Conservation (phyloP, 1,284 basidiomycete species). For the Puccinia coronata region DNA sequence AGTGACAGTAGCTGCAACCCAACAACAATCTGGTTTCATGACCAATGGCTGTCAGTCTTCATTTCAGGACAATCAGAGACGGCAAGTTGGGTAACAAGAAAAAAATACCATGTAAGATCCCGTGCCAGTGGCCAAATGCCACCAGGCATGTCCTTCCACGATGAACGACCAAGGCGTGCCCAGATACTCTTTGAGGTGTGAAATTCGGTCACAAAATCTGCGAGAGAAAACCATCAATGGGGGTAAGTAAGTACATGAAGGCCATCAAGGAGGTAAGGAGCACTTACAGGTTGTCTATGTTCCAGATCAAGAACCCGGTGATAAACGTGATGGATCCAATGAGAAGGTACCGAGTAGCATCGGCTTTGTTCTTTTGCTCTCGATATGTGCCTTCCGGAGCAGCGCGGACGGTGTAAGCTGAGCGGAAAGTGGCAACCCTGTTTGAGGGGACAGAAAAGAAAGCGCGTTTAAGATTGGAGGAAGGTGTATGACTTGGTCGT, state of each 20-base stretch:
- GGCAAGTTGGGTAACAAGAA: too few relatives aligned
- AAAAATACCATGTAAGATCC: constrained; percentile 58
- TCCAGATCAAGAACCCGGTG: constrained; percentile 63
- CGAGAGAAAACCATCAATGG: constrained; percentile 18
- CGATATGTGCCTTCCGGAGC: constrained; percentile 51
- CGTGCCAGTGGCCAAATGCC: constrained; percentile 63
- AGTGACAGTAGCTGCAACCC: constrained; percentile 42
- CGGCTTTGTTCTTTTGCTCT: constrained; percentile 37
- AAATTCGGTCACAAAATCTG: constrained; percentile 52
- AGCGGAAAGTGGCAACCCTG: constrained; percentile 44
- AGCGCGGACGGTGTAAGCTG: constrained; percentile 43
- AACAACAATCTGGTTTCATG: constrained; percentile 7
- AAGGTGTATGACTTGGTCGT: constrained; percentile 30
- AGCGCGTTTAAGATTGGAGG: not conserved
- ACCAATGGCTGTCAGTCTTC: not conserved
- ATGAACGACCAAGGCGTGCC: constrained; percentile 53
- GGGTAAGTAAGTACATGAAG: constrained; percentile 51
- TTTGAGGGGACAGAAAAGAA: constrained; percentile 53
- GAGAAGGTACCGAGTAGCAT: constrained; percentile 50
- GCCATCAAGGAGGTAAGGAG: constrained; percentile 44
- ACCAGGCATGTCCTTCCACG: constrained; percentile 61
- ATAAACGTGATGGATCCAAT: constrained; percentile 56
- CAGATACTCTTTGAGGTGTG: constrained; percentile 50
- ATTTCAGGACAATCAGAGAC: not conserved
- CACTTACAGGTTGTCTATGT: constrained; percentile 63